Evolutionary conservation across 768 basidiomycete genomes (phyloP), one percentile per base, ranked within the genome.

Genomic region (Pleurotus platypus): DNA sequence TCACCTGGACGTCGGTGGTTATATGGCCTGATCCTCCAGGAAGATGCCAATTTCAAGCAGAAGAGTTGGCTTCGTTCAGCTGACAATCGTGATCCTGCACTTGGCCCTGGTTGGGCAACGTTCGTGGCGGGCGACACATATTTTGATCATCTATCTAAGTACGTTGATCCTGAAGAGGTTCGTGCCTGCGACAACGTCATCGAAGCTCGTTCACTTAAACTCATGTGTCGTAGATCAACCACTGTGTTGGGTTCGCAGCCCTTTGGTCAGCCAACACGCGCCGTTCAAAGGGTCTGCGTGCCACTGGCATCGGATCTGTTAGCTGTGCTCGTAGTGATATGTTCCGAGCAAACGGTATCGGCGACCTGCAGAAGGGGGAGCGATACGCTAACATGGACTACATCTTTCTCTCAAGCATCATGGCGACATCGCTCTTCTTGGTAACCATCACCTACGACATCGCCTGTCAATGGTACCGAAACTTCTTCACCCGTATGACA

Each of bases 241-340:
- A 57, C 16, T 71, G 70, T 47, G 61, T 64, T 11, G 68, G 62
- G 4, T 68, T 71, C 48, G 61, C 59, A 3, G 70, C 70, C 4
- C 35, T 71, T 5, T 60, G 56, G 1, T 49, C 65, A 15, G 67
- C 63, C 5, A 65, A 69, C 30, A 66, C 49, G 2, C 66, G 62
- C 54, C 58, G 57, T 13, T 61, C 65, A 2, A 61, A 54, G 18
- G 68, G 66, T 1, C 43, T 69, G 18, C 35, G 60, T 5, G 58
- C 61, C 15, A 67, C 65, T 0, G 70, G 72, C 2, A 59, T 71
- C 4, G 64, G 54, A 8, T 59, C 54, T 4, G 63, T 63, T 1
- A 59, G 46, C 6, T 69, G 69, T 60, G 61, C 64, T 8, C 53
- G 64, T 4, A 63, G 66, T 20, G 65, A 67, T 55, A 60, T 69